Conservation (phyloP, 495 filamentous ascomycete species). For the Penicillium lagena region DNA sequence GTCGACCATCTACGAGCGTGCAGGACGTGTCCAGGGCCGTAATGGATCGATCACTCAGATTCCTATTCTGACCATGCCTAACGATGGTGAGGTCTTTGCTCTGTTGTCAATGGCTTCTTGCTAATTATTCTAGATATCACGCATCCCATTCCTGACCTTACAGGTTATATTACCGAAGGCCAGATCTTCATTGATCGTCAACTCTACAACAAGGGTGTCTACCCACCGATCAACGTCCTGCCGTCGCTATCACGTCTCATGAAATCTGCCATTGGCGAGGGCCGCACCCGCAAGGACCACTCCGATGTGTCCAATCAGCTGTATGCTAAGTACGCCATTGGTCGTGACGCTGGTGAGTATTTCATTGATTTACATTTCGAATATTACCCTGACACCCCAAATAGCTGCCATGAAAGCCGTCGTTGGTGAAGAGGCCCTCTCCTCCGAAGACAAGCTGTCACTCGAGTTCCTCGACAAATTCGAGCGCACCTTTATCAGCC, state of each 20-base stretch:
- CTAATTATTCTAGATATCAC: constrained; percentile 66
- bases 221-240: constrained; percentile 98
- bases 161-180: constrained; percentile 97
- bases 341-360: constrained; percentile 71
- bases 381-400: not conserved
- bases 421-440: constrained; percentile 95
- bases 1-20: constrained; percentile 99
- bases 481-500: constrained; percentile 85
- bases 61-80: constrained; percentile 98
- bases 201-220: constrained; percentile 91
- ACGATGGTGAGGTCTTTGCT: constrained; percentile 57
- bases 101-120: not conserved
- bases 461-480: constrained; percentile 99
- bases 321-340: constrained; percentile 99
- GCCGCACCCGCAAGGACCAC: constrained; percentile 92
- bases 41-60: constrained; percentile 99
- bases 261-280: constrained; percentile 99
- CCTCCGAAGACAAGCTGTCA: constrained; percentile 92
- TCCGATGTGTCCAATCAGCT: constrained; percentile 98
- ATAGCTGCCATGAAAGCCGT: constrained; percentile 97
- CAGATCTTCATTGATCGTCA: constrained; percentile 98
- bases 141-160: constrained; percentile 97
- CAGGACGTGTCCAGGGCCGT: constrained; percentile 93
- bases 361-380: not conserved
- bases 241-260: constrained; percentile 98